Base-by-base conservation (phyloP, 208 protist species). In the Porcisia deanei region DNA sequence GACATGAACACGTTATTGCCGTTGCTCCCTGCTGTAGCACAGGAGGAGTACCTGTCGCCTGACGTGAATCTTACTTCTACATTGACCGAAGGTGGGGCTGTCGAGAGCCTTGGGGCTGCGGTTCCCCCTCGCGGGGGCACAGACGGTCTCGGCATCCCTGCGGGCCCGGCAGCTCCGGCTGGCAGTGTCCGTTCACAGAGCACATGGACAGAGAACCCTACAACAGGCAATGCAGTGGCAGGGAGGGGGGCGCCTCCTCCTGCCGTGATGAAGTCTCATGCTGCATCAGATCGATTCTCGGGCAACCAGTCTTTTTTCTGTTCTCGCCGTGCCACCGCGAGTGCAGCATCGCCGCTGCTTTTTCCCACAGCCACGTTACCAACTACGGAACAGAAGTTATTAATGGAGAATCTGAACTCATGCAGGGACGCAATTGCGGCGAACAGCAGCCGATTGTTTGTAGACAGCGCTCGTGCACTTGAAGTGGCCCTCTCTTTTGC, bases 1-100 rank as follows among this genome's bases (percentile, higher is more conserved):
- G 91, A 95, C 82, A 89, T 95, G 73, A 86, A 92, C 79, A 88
- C 87, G 25, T 72, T 91, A 54, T 77, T 91, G 49, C 79, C 81
- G 25, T 55, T 91, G 60, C 78, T 82, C 54, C 78, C 78, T 41
- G 47, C 60, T 20, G 47, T 75, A 25, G 25, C 53, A 49, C 45
- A 52, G 57, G 77, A 61, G 47, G 53, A 43, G 49, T 2, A 47
- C 3, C 41, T 41, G 64, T 53, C 30, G 10, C 52, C 59, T 14
- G 30, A 43, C 45, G 55, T 6, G 0, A 58, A 73, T 16, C 64
- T 68, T 0, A 20, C 45, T 37, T 81, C 77, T 20, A 34, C 53
- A 20, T 54, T 30, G 18, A 20, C 70, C 55, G 71, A 77, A 34
- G 10, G 34, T 58, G 58, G 65, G 12, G 65, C n/a, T 54, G 34